Evolutionary conservation across 345 rosid species (phyloP), one percentile per base, ranked within the genome.

Genomic region (Salix viminalis): DNA sequence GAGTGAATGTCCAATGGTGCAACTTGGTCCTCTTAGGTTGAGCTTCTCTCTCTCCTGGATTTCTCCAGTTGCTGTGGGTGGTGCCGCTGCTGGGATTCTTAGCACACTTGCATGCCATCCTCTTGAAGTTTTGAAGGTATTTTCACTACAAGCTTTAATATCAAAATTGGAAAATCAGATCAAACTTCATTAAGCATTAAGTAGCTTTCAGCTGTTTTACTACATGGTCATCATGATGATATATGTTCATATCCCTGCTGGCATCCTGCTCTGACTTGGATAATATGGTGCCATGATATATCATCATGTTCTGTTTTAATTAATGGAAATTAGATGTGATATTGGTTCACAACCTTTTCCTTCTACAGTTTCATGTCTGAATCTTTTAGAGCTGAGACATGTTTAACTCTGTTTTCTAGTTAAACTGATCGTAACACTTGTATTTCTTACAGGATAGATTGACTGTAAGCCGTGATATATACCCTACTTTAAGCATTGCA

Each of bases 81-180:
- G 97, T 86, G 99, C 98, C 62, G 92, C 98, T 81, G 99, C 98
- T 62, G 99, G 99, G 70, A 72, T 96, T 83, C 87, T 84, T 39
- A 85, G 98, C 84, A 94, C 98, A 2, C 97, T 96, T 73, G 97
- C 80, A 5, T 96, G 99, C 77, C 98, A 96, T 87, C 98, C 99
- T 75, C 97, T 94, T 36, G 99, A 96, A 89, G 99, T 96, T 79
- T 84, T 96, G 80, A 96, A 96, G 98, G 99, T 93, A 85, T 72
- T 69, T 4, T 14, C 39, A 24, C 37, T 1, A 21, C 13, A 70
- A 36, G 60, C n/a, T 23, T 58, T 24, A 5, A 62, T 61, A 65
- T 42, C 60, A 26, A 13, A 50, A 46, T 54, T 54, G 34, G 65
- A 73, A 37, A 69, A 69, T 67, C 61, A 34, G 65, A 68, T 60